These are phyloP conservation scores for Nadsonia commutata DNA, from an alignment of 1,139 yeast genomes.

Conservation along the genomic window DNA sequence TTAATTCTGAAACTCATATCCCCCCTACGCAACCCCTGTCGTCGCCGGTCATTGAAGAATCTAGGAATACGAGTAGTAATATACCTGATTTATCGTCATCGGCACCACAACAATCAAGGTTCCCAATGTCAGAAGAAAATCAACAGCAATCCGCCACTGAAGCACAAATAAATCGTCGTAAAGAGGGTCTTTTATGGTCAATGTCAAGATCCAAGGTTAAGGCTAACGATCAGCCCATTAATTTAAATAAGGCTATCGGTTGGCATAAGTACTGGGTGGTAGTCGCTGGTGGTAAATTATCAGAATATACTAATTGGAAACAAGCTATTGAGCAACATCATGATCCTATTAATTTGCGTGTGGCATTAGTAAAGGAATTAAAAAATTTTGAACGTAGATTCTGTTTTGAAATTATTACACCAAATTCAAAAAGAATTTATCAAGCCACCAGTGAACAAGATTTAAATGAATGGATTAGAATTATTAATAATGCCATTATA, in stretches of 20 bases:
- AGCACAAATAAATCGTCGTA: conserved; percentile 17
- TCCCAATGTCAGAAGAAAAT: no score
- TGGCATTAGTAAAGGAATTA: conserved; percentile 48
- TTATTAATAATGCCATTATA: conserved; percentile 28
- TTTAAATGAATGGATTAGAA: conserved; percentile 53
- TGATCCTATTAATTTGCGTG: conserved; percentile 58
- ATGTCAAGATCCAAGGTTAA: conserved; percentile 26
- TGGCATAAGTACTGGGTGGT: conserved; percentile 94
- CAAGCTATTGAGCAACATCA: conserved; percentile 49
- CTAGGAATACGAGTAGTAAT: no score
- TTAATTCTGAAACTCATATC: no score
- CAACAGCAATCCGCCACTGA: no score
- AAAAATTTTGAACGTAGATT: conserved; percentile 31
- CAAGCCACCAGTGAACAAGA: conserved; percentile 67
- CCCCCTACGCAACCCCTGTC: no score
- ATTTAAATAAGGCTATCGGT: conserved; percentile 54
- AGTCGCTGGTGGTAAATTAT: conserved; percentile 46
- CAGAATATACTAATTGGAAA: conserved; percentile 74
- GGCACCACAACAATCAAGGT: no score
- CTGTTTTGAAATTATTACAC: conserved; percentile 69
- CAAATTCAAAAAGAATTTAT: conserved; percentile 55
- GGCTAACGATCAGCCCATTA: conserved; percentile 34
- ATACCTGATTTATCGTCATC: no score
- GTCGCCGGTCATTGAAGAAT: no score
- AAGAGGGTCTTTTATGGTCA: conserved; percentile 50